Percentiles rank a stretch among this genome's conserved stretches.
Conservation (phyloP, 129 eudicot genomes). For the Oenanthe sinensis region DNA sequence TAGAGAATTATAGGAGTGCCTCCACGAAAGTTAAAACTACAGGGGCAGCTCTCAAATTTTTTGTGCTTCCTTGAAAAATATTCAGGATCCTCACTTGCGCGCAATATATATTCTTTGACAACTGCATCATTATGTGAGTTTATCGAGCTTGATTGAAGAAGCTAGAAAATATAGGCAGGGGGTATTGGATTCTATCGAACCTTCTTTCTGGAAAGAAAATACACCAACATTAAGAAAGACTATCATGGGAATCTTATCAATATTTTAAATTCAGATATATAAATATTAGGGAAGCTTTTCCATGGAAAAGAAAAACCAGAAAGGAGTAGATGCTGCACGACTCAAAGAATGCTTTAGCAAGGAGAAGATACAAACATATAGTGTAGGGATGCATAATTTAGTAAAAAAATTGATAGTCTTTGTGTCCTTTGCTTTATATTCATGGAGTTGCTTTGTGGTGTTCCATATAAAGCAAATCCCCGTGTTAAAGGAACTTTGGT, state of each 20-base stretch:
- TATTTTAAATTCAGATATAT: neutral
- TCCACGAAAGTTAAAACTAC: neutral
- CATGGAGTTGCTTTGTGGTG: constrained; percentile 46
- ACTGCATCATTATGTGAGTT: neutral
- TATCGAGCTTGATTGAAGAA: neutral
- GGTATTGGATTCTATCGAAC: neutral
- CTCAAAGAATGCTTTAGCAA: constrained; percentile 19
- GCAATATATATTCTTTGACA: neutral
- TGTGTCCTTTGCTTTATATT: constrained; percentile 37
- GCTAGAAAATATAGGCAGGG: neutral
- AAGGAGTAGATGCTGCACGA: constrained; percentile 15
- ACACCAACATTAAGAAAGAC: constrained; percentile 15
- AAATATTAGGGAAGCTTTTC: neutral
- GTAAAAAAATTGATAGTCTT: constrained; percentile 22
- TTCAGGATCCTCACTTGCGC: neutral
- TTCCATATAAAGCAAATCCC: constrained; percentile 50
- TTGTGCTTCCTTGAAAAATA: too few relatives aligned
- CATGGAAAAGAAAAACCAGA: constrained; percentile 13
- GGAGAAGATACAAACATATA: constrained; percentile 18
- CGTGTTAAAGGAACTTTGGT: constrained; percentile 50
- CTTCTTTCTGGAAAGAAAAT: neutral
- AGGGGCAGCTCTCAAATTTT: neutral
- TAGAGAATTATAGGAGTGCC: neutral
- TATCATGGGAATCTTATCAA: constrained; percentile 12
- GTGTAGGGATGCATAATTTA: constrained; percentile 39